These are phyloP conservation scores for Rhodotorula diobovata DNA, from an alignment of 768 basidiomycete species.

Conservation along the genomic window DNA sequence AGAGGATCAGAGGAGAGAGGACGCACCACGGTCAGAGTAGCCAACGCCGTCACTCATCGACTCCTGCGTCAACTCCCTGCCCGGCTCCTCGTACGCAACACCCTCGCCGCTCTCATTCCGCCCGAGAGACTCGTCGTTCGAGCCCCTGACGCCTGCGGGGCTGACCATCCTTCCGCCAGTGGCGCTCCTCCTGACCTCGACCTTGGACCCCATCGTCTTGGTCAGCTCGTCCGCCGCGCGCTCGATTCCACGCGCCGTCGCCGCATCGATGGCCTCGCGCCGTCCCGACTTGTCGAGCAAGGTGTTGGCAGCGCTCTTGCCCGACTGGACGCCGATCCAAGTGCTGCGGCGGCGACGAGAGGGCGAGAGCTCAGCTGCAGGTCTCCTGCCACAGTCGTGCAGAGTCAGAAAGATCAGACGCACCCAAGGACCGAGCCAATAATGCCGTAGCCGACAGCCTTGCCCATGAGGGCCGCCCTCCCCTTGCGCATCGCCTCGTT, in stretches of 20 bases:
- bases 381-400: no score
- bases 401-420: background rate
- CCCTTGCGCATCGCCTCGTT: slow-evolving; percentile 15
- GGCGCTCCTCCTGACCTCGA: background rate
- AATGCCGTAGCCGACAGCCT: slow-evolving; percentile 30
- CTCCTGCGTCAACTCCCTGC: slow-evolving; percentile 12
- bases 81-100: slow-evolving; percentile 21
- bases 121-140: background rate
- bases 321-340: slow-evolving; percentile 12
- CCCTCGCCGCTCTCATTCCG: background rate
- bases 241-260: background rate
- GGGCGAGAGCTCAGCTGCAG: background rate
- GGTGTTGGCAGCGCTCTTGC: background rate
- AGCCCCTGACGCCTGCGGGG: background rate
- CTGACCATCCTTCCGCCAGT: background rate
- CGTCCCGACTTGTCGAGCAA: slow-evolving; percentile 25
- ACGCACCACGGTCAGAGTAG: slow-evolving; percentile 31
- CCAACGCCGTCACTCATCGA: slow-evolving; percentile 8
- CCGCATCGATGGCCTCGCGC: slow-evolving; percentile 8
- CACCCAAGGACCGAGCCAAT: slow-evolving; percentile 16
- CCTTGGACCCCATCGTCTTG: slow-evolving; percentile 1
- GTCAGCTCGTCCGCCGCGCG: slow-evolving; percentile 2
- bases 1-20: background rate
- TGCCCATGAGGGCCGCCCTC: slow-evolving; percentile 20
- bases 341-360: slow-evolving; percentile 1